These are phyloP conservation scores for Ceraceosorus guamensis DNA, from an alignment of 1,284 basidiomycete species.

Conservation along the genomic window DNA sequence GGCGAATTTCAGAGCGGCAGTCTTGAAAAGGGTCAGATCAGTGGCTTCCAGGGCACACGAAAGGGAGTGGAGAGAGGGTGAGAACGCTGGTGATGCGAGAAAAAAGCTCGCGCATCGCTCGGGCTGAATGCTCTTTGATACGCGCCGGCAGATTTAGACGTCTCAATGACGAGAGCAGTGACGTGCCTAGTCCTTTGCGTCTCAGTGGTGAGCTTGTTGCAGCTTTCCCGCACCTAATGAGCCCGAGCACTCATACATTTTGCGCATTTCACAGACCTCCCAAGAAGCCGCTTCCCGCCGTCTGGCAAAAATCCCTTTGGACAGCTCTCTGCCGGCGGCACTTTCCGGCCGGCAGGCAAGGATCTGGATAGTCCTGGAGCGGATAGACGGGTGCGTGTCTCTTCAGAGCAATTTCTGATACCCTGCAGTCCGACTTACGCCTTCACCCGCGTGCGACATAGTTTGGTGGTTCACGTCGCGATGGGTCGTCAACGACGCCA, in stretches of 20 bases:
- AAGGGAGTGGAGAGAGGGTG: not conserved
- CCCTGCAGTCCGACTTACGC: too few relatives aligned
- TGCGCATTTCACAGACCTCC: constrained; percentile 9
- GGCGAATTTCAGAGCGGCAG: not conserved
- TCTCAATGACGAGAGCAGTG: constrained; percentile 1
- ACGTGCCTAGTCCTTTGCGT: not conserved
- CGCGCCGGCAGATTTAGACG: not conserved
- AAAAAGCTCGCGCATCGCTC: constrained; percentile 15
- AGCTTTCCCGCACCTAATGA: too few relatives aligned
- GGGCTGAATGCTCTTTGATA: not conserved
- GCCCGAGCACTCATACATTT: not conserved
- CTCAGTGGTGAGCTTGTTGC: not conserved
- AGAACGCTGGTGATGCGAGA: not conserved
- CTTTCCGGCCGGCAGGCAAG: constrained; percentile 37
- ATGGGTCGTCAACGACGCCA: not conserved
- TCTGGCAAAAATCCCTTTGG: constrained; percentile 41
- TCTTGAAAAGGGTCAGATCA: not conserved
- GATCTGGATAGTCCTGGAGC: not conserved
- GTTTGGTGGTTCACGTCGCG: too few relatives aligned
- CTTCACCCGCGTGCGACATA: too few relatives aligned
- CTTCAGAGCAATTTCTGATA: too few relatives aligned
- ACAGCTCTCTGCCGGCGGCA: constrained; percentile 35
- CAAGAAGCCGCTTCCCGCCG: constrained; percentile 17
- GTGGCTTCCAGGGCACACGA: not conserved
- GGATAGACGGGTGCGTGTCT: not conserved